Evolutionary conservation across 73 alveolate genomes (phyloP), one percentile per base, ranked within the genome.

Genomic region (Blepharisma stoltei): DNA sequence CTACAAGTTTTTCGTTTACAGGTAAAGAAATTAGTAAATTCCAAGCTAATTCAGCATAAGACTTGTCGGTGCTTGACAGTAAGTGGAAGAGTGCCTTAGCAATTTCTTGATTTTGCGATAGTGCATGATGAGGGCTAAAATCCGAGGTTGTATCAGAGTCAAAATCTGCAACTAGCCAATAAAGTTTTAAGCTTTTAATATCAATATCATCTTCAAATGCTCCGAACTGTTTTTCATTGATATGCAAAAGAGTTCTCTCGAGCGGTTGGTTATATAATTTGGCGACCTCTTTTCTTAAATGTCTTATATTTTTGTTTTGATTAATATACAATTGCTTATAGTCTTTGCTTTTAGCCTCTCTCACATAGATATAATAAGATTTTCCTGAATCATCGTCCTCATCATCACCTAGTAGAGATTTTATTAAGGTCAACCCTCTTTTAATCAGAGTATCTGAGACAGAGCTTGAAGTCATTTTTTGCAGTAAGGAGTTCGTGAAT

Each of bases 31-130:
- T 47, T 37, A 88, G 70, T 54, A 88, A 78, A 23, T 88, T 79
- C 95, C 95, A 88, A 2, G 90, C 71, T 9, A 81, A 70, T 18
- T 88, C 92, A 69, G 82, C 67, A 80, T 84, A 50, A 38, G 55
- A n/a, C 6, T 66, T 71, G 2, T 53, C 88, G 9, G 82, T 77
- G 7, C 50, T 54, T 45, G 73, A 21, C 55, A 88, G 48, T 0
- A 88, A 76, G 43, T 18, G 60, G 77, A 85, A 85, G 48, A 84
- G 41, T 20, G 11, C 6, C 41, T 84, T 86, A 55, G 67, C 53
- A 53, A 78, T 66, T 49, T 55, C 68, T 46, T 86, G 78, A 47
- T 84, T 85, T 6, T 44, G 55, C 18, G 91, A 67, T 5, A 88
- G 67, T 7, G 81, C 37, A 44, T n/a, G 65, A 7, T 71, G 78